phyloP scores from a whole-genome alignment of 148 eudicot genomes.

The Rhododendron henanense region DNA sequence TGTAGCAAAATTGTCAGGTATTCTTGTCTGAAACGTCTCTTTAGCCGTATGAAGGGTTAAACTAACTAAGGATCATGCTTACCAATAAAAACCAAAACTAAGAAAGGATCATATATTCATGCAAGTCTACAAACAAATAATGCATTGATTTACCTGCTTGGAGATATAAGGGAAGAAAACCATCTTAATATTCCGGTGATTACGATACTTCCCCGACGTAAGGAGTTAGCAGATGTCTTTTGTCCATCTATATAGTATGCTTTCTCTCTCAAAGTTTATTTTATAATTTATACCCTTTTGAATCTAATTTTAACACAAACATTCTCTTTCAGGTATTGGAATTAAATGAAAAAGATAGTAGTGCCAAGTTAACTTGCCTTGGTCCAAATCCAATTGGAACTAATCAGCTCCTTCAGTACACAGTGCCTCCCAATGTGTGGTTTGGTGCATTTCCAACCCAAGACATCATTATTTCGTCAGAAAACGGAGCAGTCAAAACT shows the following conservation, averaged over 20 bases:
- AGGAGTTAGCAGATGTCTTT: background rate
- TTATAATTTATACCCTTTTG: background rate
- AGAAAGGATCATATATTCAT: background rate
- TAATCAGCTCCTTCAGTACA: constrained; percentile 59
- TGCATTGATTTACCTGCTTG: background rate
- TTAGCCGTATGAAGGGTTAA: background rate
- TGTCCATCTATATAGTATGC: background rate
- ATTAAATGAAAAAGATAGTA: constrained; percentile 64
- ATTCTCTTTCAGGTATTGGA: constrained; percentile 53
- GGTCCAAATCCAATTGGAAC: constrained; percentile 54
- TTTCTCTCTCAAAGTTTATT: background rate
- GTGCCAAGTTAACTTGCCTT: constrained; percentile 55
- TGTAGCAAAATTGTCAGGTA: background rate
- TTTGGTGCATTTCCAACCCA: constrained; percentile 78
- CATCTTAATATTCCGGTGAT: background rate
- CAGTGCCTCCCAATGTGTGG: constrained; percentile 85
- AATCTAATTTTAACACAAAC: background rate
- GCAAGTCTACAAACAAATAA: background rate
- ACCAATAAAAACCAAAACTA: background rate
- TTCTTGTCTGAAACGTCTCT: background rate
- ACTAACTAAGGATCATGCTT: background rate
- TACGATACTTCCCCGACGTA: background rate
- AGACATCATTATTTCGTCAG: constrained; percentile 42
- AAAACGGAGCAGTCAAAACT: constrained; percentile 28
- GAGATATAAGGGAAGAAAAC: background rate